Evolutionary conservation across 140 eudicot genomes (phyloP), one percentile per base, ranked within the genome.

Genomic region (Stevia rebaudiana): DNA sequence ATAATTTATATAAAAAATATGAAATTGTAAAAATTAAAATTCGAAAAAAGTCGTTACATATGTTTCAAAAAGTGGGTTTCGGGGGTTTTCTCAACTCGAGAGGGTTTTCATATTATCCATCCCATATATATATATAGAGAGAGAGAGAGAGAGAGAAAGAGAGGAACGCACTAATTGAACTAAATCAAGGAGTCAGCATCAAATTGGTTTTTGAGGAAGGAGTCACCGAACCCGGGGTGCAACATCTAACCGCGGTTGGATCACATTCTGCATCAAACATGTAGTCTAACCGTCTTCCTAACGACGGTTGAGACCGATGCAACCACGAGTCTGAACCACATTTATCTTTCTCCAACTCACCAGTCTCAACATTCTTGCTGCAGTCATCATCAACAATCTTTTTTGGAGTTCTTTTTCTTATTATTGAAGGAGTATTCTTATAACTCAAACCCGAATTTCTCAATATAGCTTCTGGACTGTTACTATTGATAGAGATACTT

Each of bases 401-500:
- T 74, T 68, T 74, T 11, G 75, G 80, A 69, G 75, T 51, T 65
- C 83, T 69, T 78, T 71, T 89, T 62, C 95, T 79, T 66, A 86
- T 86, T 5, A 89, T 86, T 5, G 95, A 83, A 41, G 97, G 97
- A 6, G 95, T 85, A 47, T 79, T 83, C 79, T 69, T 82, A 59
- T 86, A 89, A 49, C 90, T 81, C 83, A 72, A 16, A 6, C 89
- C 91, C 13, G 97, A 89, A 58, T 79, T 86, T 78, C 86, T 86
- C 80, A 89, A 72, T 49, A 86, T 60, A 22, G 82, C 83, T 71
- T 81, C 92, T 22, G 95, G 89, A 76, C 90, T 88, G 67, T 74
- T 69, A 8, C 63, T 2, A 9, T 56, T 56, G 25, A 68, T 40
- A 16, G 82, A 67, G 73, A 78, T 74, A 39, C 76, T 65, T 49